Base-by-base conservation (phyloP, 257 asterid species). In the Plantago elongata region DNA sequence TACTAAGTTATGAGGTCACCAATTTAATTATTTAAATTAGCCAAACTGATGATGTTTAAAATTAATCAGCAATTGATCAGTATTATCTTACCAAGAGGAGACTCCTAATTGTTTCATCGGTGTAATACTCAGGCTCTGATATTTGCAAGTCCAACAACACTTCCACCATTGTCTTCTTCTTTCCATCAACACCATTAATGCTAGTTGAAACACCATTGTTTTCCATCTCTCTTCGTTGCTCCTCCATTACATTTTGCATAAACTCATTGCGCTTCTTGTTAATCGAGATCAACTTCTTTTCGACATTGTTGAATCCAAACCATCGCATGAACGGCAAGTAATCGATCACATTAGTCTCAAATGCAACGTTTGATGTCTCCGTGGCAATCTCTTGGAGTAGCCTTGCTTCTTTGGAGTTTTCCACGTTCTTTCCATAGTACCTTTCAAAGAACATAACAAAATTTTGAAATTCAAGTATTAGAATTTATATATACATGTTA, bases 311-410 rank as follows among this genome's bases (percentile, higher is more conserved):
- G 60, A 68, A 80, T 48, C 86, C 83, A n/a, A 83, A 77, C 86
- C 86, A 83, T 57, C 65, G 57, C 86, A 83, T 76, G 30, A 80
- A 43, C 5, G 90, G 90, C 76, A 83, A 45, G 48, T 38, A 73
- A 67, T 83, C 86, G 18, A 78, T 84, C n/a, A 80, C 79, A 9
- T 78, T 83, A 15, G 90, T 78, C 65, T 74, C 81, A 29, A 72
- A 65, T 8, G 89, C 82, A 62, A 83, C 71, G 48, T 48, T 66
- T 9, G 83, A 40, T 9, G 82, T 83, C 70, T 80, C 83, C 1
- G 40, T 40, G 13, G 58, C 66, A 57, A 75, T 80, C 72, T 80
- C 83, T 72, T 77, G 79, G 4, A 79, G 72, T 15, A 74, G 4
- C 59, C 65, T 64, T 0, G 81, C 89, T 30, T 73, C 83, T 45